Evolutionary conservation across 2,329 filamentous ascomycete species (phyloP), one percentile per base, ranked within the genome.

Genomic region (Verruconis gallopava): DNA sequence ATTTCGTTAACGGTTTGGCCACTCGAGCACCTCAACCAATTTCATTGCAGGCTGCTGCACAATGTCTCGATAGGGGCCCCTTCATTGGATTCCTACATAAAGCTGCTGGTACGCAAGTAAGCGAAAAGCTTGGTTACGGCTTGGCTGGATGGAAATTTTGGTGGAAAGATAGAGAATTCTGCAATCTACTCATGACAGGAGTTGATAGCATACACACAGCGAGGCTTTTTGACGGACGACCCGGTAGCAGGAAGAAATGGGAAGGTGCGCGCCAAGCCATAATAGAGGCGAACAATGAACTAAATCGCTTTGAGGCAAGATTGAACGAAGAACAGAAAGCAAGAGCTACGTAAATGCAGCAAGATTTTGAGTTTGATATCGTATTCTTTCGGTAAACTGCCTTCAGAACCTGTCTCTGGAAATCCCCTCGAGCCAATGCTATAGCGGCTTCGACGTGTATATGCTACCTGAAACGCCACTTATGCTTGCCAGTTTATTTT

Each of bases 81-180:
- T 68, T 62, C 56, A 52, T 63, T 37, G 49, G 45, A 1, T 68
- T 62, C 53, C 55, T 65, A 28, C 57, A 69, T 46, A 42, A 55
- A n/a, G 55, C 60, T 12, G 65, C 65, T 2, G 65, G 66, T 1
- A 61, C 63, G 0, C 49, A 51, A 0, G 60, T 61, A 1, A 54
- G 66, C 33, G 58, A 64, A 40, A 55, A 61, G 14, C 51, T 69
- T 12, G 63, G 64, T 4, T 68, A 60, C 56, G 61, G 61, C 0
- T 51, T 51, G 50, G 50, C 53, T 25, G 62, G 58, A 0, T 67
- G 66, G 63, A 50, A 43, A 35, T 63, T 68, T 19, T 68, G 65
- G 63, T 55, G 56, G 45, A 46, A 46, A 17, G 60, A 69, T 21
- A 52, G 55, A 5, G 51, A 49, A 15, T 48, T 68, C 28, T 67